Evolutionary conservation across 2,329 filamentous ascomycete species (phyloP).

Genomic region (Aspergillus ochraceus): DNA sequence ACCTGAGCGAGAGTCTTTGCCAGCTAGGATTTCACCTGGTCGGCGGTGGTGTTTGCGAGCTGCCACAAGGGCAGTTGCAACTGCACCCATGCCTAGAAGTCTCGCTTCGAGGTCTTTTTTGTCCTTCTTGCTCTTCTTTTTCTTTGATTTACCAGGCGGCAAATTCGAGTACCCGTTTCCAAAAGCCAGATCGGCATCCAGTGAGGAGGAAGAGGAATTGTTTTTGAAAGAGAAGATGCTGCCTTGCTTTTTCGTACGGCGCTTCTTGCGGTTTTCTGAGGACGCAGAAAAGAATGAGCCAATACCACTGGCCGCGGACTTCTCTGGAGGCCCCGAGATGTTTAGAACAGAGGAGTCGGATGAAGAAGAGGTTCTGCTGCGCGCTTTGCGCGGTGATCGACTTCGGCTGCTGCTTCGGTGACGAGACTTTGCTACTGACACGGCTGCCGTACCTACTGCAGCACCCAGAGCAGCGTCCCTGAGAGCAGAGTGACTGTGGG

Average conservation of each 20-base stretch:
- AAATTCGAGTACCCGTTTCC: constrained; percentile 55
- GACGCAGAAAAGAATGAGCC: constrained; percentile 64
- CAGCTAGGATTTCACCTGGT: constrained; percentile 34
- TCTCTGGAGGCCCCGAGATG: constrained; percentile 59
- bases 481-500: constrained; percentile 26
- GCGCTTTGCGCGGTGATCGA: constrained; percentile 35
- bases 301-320: constrained; percentile 55
- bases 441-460: constrained; percentile 31
- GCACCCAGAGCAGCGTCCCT: constrained; percentile 40
- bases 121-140: constrained; percentile 27
- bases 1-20: constrained; percentile 29
- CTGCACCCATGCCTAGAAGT: constrained; percentile 50
- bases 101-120: constrained; percentile 44
- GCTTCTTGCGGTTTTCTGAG: constrained; percentile 55
- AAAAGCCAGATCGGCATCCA: constrained; percentile 69
- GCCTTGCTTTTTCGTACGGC: constrained; percentile 45
- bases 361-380: constrained; percentile 44
- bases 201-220: constrained; percentile 67
- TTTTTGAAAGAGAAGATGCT: constrained; percentile 57
- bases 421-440: constrained; percentile 26
- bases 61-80: constrained; percentile 48
- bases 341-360: constrained; percentile 64
- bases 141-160: constrained; percentile 36
- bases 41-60: constrained; percentile 37
- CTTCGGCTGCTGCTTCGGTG: constrained; percentile 29